Conservation (phyloP, 2,329 filamentous ascomycete genomes). For the Aureobasidium sp. region DNA sequence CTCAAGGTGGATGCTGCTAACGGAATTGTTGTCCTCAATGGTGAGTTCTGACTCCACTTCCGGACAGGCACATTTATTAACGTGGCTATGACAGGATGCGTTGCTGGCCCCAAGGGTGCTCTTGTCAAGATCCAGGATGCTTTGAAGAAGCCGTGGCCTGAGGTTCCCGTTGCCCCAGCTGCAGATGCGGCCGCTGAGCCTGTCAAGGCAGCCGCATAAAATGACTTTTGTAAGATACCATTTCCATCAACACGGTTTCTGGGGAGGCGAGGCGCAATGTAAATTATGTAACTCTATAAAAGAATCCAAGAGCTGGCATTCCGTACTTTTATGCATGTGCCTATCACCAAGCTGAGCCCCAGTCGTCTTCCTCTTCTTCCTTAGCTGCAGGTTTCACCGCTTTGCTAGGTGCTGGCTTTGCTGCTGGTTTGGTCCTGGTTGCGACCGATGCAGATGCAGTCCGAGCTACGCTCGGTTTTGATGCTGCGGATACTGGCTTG, state of each 20-base stretch:
- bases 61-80: neutral
- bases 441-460: neutral
- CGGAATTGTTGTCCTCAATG: conserved; percentile 82
- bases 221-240: conserved; percentile 10
- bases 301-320: conserved; percentile 5
- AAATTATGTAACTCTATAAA: conserved; percentile 13
- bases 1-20: conserved; percentile 80
- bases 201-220: conserved; percentile 2
- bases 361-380: conserved; percentile 34
- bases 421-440: conserved; percentile 14
- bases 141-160: conserved; percentile 73
- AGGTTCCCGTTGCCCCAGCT: conserved; percentile 29
- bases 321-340: neutral
- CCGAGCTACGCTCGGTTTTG: conserved; percentile 20
- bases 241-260: neutral
- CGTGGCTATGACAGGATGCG: conserved; percentile 43
- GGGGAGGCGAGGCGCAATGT: conserved; percentile 11
- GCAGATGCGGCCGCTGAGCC: conserved; percentile 11
- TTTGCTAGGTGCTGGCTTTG: conserved; percentile 24
- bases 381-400: conserved; percentile 25
- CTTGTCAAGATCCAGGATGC: conserved; percentile 83
- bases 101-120: conserved; percentile 82
- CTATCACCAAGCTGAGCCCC: conserved; percentile 32
- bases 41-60: conserved; percentile 35
- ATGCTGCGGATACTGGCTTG: conserved; percentile 29